Evolutionary conservation across 2,329 filamentous ascomycete genomes (phyloP).

Genomic region (Talaromyces albobiverticillius): DNA sequence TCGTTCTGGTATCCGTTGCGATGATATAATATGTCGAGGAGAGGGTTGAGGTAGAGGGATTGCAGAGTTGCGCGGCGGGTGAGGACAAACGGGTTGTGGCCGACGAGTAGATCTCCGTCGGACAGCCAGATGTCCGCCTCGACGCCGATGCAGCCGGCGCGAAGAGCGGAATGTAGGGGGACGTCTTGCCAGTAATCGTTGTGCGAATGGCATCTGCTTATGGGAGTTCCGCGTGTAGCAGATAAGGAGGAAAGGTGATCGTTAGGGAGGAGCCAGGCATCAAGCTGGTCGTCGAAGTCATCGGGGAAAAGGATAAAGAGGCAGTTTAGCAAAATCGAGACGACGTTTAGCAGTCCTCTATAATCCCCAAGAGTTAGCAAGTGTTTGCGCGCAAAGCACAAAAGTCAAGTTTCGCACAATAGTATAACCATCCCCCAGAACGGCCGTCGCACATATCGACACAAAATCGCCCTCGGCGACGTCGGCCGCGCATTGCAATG

Average conservation of each 20-base stretch:
- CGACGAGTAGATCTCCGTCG: slow-evolving; percentile 53
- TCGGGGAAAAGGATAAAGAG: slow-evolving; percentile 14
- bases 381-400: neutral
- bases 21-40: slow-evolving; percentile 48
- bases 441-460: slow-evolving; percentile 4
- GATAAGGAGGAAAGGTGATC: neutral
- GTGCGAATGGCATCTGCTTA: slow-evolving; percentile 55
- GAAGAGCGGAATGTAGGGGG: slow-evolving; percentile 55
- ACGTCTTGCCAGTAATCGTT: slow-evolving; percentile 59
- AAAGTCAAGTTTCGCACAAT: slow-evolving; percentile 3
- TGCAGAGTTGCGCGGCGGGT: slow-evolving; percentile 47
- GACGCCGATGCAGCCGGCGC: slow-evolving; percentile 54
- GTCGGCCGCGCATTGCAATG: neutral
- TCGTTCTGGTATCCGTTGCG: slow-evolving; percentile 47
- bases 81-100: slow-evolving; percentile 50
- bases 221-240: slow-evolving; percentile 23
- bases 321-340: slow-evolving; percentile 1
- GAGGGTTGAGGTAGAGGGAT: slow-evolving; percentile 53
- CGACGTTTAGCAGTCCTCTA: slow-evolving; percentile 12
- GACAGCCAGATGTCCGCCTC: slow-evolving; percentile 59
- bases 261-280: slow-evolving; percentile 13
- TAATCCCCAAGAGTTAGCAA: neutral
- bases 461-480: slow-evolving; percentile 1
- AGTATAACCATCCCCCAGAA: slow-evolving; percentile 8
- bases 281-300: slow-evolving; percentile 13